Base-by-base conservation (phyloP, 805 yeast genomes). In the Teunomyces atbi region DNA sequence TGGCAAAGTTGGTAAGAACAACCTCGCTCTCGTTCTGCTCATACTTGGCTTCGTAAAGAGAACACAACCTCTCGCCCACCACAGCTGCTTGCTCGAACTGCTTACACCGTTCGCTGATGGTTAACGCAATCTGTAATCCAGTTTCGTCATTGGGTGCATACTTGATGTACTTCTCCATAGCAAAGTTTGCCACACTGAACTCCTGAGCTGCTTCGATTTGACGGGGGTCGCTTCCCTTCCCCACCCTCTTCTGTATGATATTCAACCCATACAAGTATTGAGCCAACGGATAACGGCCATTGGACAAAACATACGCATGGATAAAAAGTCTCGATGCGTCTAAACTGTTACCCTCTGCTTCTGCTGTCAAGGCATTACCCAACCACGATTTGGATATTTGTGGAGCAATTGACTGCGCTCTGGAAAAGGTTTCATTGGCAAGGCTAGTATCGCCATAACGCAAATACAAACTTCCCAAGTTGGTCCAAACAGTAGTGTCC, bases 391-490 rank as follows among this genome's bases (percentile, higher is more conserved):
- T 72, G 0, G 87, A 73, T 43, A 75, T 77, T 44, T 83, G 86
- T 2, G 99, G 97, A 2, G 91, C 84, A 10, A 89, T 69, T 16
- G 96, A 82, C 55, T 87, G 92, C 0, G 94, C 85, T 51, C 89
- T 78, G 33, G 74, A 68, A 48, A 86, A 82, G 0, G 95, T 83
- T 49, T 84, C 83, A 37, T 76, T 74, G 0, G 98, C 94, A 34
- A 94, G 76, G 29, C 77, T 84, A 6, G 72, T 54, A 60, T 92
- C 98, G 2, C 82, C 82, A 46, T 77, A 73, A 26, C 78, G 73
- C 47, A 92, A 66, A 54, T 87, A 91, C 29, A 94, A 69, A 5
- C 86, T 77, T 0, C 96, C 97, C 47, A 94, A 68, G 55, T 89
- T 88, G 12, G 83, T 76, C 97, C 97, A 94, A 4, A 83, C 77